Evolutionary conservation across 441 rosid genomes (phyloP).

Genomic region (Populus hybrid): DNA sequence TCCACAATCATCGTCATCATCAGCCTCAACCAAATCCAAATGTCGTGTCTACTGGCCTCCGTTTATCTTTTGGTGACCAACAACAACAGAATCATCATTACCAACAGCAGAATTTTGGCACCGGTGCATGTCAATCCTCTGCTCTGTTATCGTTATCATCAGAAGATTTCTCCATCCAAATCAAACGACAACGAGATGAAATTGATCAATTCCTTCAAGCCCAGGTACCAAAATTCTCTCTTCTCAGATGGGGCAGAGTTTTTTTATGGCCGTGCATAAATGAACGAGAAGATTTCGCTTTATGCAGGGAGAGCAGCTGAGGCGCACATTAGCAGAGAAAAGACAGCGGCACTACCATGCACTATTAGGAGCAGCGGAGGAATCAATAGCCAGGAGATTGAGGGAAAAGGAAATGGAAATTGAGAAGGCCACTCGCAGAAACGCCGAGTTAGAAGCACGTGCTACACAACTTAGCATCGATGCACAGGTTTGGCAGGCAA

Average conservation of each 20-base stretch:
- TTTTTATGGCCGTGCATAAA: neutral
- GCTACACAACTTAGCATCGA: constrained; percentile 67
- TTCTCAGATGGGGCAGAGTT: neutral
- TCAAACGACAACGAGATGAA: constrained; percentile 66
- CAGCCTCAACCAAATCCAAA: constrained; percentile 25
- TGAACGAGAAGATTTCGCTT: neutral
- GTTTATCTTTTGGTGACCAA: constrained; percentile 60
- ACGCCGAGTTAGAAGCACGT: constrained; percentile 72
- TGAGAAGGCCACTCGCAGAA: constrained; percentile 64
- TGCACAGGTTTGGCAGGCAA: constrained; percentile 77
- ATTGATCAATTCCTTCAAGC: constrained; percentile 69
- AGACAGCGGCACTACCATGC: constrained; percentile 67
- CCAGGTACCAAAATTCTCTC: constrained; percentile 48
- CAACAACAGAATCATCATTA: constrained; percentile 36
- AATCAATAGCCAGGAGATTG: constrained; percentile 45
- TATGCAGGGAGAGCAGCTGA: constrained; percentile 67
- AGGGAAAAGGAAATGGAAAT: constrained; percentile 72
- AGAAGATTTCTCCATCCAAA: constrained; percentile 57
- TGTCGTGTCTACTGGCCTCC: constrained; percentile 81
- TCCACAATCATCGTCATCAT: constrained; percentile 37
- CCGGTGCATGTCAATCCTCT: constrained; percentile 23
- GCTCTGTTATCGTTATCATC: constrained; percentile 34
- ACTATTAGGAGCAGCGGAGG: constrained; percentile 60
- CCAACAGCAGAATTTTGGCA: constrained; percentile 25
- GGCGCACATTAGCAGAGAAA: constrained; percentile 68